Base-by-base conservation (phyloP, 305 asterid species). In the Ruellia speciosa region DNA sequence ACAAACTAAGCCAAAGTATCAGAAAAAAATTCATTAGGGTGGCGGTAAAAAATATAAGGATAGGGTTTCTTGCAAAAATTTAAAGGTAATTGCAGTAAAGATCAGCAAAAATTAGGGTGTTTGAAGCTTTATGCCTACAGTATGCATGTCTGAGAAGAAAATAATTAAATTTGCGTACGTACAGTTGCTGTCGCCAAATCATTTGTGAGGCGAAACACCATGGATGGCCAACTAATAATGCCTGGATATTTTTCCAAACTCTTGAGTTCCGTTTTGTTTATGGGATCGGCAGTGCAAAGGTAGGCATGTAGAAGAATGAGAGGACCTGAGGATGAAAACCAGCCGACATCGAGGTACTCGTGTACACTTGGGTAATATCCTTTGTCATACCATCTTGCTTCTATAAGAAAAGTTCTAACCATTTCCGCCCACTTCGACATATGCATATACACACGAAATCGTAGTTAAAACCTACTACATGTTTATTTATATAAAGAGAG, bases 171-270 rank as follows among this genome's bases (percentile, higher is more conserved):
- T n/a, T n/a, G n/a, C n/a, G n/a, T n/a, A n/a, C 82, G 13, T 74
- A 83, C 89, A 0, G 87, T 60, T 16, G 96, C 63, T 34, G 96
- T 88, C 56, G 74, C 95, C 65, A 88, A 69, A 66, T 85, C 95
- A 66, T 85, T 72, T 3, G 68, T 64, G 3, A 81, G 81, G 4
- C 85, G 83, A 20, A 85, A 65, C 67, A 79, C 71, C 58, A 72
- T 62, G 3, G 85, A 62, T 4, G 88, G 77, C 61, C 68, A 75
- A 14, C 72, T 78, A 47, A 83, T 72, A 18, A 79, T 61, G 0
- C 75, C 56, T 0, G 67, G 80, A 54, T 72, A 65, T 9, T 59
- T 54, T 54, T 80, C 78, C 16, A 84, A 47, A 20, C 33, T 45
- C 47, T 57, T 54, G 53, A 87, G 3, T 10, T 75, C 85, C 4